phyloP scores from a whole-genome alignment of 345 rosid genomes.

The Moricandia moricandioides region DNA sequence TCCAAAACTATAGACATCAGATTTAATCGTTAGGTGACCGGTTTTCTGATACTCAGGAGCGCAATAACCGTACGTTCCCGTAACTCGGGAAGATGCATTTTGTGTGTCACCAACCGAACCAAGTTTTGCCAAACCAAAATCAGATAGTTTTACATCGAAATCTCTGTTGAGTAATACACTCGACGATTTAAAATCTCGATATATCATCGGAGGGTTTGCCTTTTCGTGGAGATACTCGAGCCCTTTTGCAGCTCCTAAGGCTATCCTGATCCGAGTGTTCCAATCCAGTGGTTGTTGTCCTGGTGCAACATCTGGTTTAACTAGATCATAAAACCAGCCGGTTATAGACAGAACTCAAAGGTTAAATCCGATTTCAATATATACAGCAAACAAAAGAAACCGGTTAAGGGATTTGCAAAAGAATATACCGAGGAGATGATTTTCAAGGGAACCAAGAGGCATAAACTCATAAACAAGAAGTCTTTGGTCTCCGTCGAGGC shows the following conservation, averaged over 20 bases:
- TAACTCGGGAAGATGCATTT: conserved; percentile 69
- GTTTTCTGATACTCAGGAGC: conserved; percentile 87
- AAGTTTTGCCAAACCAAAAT: conserved; percentile 84
- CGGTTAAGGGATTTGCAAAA: not conserved
- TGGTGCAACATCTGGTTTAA: conserved; percentile 45
- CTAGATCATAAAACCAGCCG: not conserved
- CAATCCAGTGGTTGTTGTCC: conserved; percentile 59
- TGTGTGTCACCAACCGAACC: conserved; percentile 68
- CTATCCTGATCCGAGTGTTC: conserved; percentile 71
- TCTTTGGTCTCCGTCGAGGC: conserved; percentile 92
- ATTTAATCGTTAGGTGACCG: conserved; percentile 64
- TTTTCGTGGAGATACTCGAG: conserved; percentile 72
- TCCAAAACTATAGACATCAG: conserved; percentile 89
- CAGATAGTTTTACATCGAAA: conserved; percentile 66
- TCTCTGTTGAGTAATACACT: conserved; percentile 62
- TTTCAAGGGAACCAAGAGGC: conserved; percentile 86
- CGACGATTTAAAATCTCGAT: conserved; percentile 76
- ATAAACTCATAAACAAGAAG: conserved; percentile 87
- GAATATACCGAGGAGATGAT: conserved; percentile 70
- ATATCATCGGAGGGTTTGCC: conserved; percentile 85
- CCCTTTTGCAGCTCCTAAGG: conserved; percentile 69
- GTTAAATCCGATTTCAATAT: not conserved
- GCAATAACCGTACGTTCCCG: conserved; percentile 85
- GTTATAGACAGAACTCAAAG: not conserved
- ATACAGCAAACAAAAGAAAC: not conserved